phyloP scores from a whole-genome alignment of 331 rosid species.

The Arachis monticola region DNA sequence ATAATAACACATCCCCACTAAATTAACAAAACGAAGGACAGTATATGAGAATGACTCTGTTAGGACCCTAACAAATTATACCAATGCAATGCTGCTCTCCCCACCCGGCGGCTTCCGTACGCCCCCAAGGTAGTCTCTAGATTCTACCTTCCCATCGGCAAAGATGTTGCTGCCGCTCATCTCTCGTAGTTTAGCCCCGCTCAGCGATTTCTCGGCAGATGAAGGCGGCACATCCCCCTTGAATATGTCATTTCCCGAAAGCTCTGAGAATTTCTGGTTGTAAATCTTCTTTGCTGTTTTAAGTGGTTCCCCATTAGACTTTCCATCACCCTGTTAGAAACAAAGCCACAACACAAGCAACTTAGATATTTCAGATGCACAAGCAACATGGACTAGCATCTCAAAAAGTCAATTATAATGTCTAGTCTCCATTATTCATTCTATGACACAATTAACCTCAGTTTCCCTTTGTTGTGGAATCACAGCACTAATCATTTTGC shows the following conservation, averaged over 20 bases:
- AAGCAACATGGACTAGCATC: background rate
- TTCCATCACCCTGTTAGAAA: constrained; percentile 54
- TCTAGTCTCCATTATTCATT: constrained; percentile 10
- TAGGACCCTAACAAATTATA: constrained; percentile 74
- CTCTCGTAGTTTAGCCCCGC: constrained; percentile 84
- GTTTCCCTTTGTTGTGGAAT: background rate
- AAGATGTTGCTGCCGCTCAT: constrained; percentile 93
- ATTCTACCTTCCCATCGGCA: constrained; percentile 92
- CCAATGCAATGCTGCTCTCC: constrained; percentile 98
- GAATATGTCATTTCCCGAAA: constrained; percentile 89
- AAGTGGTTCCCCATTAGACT: constrained; percentile 55
- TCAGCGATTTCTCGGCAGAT: constrained; percentile 77
- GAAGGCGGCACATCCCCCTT: constrained; percentile 75
- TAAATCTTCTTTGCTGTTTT: constrained; percentile 90
- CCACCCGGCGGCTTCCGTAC: constrained; percentile 99
- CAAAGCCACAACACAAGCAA: constrained; percentile 40
- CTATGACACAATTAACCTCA: constrained; percentile 18
- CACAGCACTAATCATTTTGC: constrained; percentile 12
- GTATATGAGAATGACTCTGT: constrained; percentile 52
- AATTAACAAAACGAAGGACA: constrained; percentile 55
- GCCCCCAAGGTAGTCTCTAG: constrained; percentile 89
- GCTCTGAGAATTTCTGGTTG: constrained; percentile 71
- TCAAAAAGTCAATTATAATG: background rate
- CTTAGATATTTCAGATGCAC: constrained; percentile 14
- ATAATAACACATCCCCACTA: constrained; percentile 68